phyloP scores from a whole-genome alignment of 345 rosid species.

The Corchorus capsularis region DNA sequence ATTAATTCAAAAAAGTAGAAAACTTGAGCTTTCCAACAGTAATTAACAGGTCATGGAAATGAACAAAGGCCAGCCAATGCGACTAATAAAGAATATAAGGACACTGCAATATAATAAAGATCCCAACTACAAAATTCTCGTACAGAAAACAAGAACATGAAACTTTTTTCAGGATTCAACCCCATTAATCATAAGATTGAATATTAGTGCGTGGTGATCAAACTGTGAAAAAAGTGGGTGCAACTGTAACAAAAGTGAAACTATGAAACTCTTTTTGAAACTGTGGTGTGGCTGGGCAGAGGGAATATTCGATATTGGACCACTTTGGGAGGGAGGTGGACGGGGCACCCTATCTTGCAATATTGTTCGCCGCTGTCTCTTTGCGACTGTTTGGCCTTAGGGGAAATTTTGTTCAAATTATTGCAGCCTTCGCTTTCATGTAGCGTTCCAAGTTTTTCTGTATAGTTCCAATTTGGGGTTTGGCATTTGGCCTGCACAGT shows the following conservation, averaged over 20 bases:
- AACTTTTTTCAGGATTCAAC: background rate
- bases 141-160: background rate
- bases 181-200: background rate
- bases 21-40: no score
- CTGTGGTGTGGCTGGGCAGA: background rate
- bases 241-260: background rate
- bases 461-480: background rate
- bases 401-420: background rate
- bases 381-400: background rate
- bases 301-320: slow-evolving; percentile 6
- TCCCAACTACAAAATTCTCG: background rate
- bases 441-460: background rate
- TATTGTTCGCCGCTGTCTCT: background rate
- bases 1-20: no score
- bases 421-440: background rate
- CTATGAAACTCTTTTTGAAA: background rate
- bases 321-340: background rate
- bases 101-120: background rate
- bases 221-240: background rate
- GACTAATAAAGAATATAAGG: background rate
- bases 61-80: background rate
- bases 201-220: background rate
- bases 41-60: no score
- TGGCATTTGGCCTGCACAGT: no score
- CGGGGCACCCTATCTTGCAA: background rate